Evolutionary conservation across 495 filamentous ascomycete genomes (phyloP), one percentile per base, ranked within the genome.

Genomic region (Saxophila tyrrhenica): DNA sequence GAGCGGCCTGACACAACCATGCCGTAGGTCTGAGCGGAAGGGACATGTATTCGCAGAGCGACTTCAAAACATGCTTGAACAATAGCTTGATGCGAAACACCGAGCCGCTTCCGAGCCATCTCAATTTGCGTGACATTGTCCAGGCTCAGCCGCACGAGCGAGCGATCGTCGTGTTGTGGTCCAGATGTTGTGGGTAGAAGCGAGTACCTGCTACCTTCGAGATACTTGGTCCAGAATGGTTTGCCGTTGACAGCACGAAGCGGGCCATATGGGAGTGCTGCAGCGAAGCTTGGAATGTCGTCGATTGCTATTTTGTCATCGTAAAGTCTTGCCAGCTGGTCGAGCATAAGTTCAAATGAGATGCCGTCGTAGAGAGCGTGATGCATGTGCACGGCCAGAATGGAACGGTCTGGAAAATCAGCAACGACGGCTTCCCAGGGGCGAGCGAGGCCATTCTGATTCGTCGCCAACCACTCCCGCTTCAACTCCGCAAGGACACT

Each of bases 341-440:
- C 68, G 16, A 95, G 67, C 0, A 95, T 64, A 23, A 89, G 69
- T 0, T 75, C 65, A 24, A 94, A 73, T 51, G 87, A 91, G 60
- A 78, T 85, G 0, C 85, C 90, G 69, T 97, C 91, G 61, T 96
- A 97, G 0, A 96, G 69, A 5, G 80, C 87, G 63, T 97, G 91
- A 67, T 92, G 91, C 0, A 92, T 79, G 41, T 81, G 75, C 24
- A 92, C 62, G 19, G 68, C 69, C 25, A 91, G 66, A 0, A 76
- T 55, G 2, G 57, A 61, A 20, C 54, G 62, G 0, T 54, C 53
- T 2, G 58, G 52, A 17, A 65, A 67, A 17, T 60, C 52, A 15
- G 77, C 52, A 15, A 81, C 51, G 9, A 70, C 59, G 25, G 80
- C 56, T 52, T 74, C 69, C 55, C 76, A 73, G 5, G 75, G 65